phyloP scores from a whole-genome alignment of 441 rosid species.

The Adansonia gregorii region DNA sequence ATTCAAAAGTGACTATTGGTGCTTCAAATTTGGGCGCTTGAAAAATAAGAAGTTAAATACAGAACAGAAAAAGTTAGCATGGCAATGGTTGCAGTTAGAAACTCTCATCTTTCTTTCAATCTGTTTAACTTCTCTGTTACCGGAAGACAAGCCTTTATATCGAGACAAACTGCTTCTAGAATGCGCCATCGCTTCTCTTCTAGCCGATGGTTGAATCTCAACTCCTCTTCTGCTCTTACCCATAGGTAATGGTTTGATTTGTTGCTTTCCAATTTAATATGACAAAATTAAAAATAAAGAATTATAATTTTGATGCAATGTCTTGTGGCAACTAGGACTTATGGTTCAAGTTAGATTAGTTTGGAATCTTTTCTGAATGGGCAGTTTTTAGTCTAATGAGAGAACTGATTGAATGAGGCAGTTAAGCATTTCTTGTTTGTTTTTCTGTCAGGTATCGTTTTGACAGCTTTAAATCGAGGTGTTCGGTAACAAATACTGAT shows the following conservation, averaged over 20 bases:
- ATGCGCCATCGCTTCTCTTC: constrained; percentile 64
- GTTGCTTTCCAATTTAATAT: not conserved
- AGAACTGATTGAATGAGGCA: not conserved
- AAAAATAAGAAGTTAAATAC: constrained; percentile 44
- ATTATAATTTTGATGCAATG: constrained; percentile 6
- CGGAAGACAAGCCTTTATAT: constrained; percentile 37
- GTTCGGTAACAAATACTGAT: constrained; percentile 65
- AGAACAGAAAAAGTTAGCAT: constrained; percentile 27
- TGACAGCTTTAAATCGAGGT: constrained; percentile 50
- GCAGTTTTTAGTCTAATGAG: not conserved
- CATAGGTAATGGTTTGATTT: not conserved
- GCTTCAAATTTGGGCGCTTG: constrained; percentile 51
- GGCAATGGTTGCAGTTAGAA: constrained; percentile 49
- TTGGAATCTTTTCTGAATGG: not conserved
- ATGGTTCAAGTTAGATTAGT: constrained; percentile 2
- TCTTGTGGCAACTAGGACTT: not conserved
- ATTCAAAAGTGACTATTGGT: constrained; percentile 30
- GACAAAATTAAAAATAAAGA: not conserved
- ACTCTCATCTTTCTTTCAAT: constrained; percentile 42
- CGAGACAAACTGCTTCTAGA: constrained; percentile 48
- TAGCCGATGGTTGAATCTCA: constrained; percentile 64
- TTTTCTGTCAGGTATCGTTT: constrained; percentile 38
- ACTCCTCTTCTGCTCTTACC: constrained; percentile 26
- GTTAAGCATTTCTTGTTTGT: not conserved
- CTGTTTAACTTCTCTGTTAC: constrained; percentile 32